Conservation (phyloP, 495 filamentous ascomycete species). For the Penicillium lagena region DNA sequence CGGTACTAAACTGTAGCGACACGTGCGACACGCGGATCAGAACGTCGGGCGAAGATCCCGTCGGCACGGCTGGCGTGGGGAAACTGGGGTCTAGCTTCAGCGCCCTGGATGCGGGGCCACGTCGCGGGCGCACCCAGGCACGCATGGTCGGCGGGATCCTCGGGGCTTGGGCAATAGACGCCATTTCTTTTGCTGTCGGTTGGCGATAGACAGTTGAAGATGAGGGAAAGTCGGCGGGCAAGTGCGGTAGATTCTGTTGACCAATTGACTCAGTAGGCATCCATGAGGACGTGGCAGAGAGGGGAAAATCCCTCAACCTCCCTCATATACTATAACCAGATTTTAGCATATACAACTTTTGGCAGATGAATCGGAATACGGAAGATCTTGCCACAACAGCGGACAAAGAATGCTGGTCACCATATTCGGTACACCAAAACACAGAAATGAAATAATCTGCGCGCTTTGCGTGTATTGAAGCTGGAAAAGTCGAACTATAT, state of each 20-base stretch:
- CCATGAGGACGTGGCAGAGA: too few species aligned
- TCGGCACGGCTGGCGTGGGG: conserved; percentile 6
- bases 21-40: conserved; percentile 16
- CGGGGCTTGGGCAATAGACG: not conserved
- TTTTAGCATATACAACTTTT: too few species aligned
- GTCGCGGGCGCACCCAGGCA: conserved; percentile 7
- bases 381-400: too few species aligned
- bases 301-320: too few species aligned
- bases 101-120: conserved; percentile 1
- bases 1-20: conserved; percentile 8
- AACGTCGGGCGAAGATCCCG: conserved; percentile 6
- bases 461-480: too few species aligned
- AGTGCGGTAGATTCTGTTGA: not conserved
- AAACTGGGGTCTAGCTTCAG: conserved; percentile 2
- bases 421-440: too few species aligned
- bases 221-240: not conserved
- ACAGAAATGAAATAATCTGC: too few species aligned
- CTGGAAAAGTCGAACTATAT: too few species aligned
- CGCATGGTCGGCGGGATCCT: conserved; percentile 6
- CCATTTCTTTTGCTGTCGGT: not conserved
- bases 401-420: too few species aligned
- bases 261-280: too few species aligned
- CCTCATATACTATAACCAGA: too few species aligned
- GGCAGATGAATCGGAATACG: too few species aligned
- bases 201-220: not conserved